phyloP scores from a whole-genome alignment of 2,329 filamentous ascomycete species.

The Sporothrix humicola region DNA sequence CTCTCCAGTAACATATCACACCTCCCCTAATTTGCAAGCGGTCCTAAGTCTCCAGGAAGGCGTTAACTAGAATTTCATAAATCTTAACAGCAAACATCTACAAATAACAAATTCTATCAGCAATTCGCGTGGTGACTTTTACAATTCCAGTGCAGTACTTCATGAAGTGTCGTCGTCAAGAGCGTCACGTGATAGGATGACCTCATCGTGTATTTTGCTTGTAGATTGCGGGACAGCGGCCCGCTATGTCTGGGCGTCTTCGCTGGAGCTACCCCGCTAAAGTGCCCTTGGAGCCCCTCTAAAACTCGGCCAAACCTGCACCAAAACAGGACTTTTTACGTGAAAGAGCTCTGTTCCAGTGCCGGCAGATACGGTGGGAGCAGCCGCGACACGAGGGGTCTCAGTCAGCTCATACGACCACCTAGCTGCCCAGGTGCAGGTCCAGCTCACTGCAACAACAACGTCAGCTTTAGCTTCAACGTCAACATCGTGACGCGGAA shows the following conservation, averaged over 20 bases:
- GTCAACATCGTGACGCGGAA: neutral
- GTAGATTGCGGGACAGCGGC: neutral
- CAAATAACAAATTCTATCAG: no score
- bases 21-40: no score
- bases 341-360: neutral
- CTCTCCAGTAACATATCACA: no score
- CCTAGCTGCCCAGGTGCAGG: no score
- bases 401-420: constrained; percentile 3
- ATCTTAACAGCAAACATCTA: no score
- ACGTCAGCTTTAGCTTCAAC: constrained; percentile 3
- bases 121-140: no score
- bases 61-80: no score
- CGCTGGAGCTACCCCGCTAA: constrained; percentile 18
- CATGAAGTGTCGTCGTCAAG: neutral
- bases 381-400: neutral
- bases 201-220: neutral
- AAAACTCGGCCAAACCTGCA: neutral
- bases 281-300: neutral
- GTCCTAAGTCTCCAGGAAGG: no score
- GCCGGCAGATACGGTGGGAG: constrained; percentile 6
- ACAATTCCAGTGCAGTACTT: no score
- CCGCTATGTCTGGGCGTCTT: neutral
- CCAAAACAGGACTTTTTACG: neutral
- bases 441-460: neutral
- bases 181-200: constrained; percentile 7